Evolutionary conservation across 768 basidiomycete species (phyloP).

Genomic region (Phanerodontia chrysosporium): DNA sequence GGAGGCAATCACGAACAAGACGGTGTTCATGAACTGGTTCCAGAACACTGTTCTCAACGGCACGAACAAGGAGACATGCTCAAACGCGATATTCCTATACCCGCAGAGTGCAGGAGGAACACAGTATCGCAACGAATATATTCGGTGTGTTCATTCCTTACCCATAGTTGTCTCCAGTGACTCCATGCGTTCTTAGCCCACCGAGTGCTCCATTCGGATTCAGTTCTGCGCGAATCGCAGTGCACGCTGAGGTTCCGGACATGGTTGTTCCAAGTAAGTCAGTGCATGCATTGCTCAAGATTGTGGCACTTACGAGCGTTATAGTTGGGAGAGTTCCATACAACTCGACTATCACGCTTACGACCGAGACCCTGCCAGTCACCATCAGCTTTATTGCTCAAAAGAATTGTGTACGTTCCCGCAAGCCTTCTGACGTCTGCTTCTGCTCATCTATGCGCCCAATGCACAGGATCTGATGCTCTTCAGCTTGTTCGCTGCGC

Average conservation of each 20-base stretch:
- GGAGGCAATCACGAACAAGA: conserved; percentile 23
- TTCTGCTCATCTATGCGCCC: neutral
- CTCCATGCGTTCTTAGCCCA: conserved; percentile 10
- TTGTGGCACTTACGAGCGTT: neutral
- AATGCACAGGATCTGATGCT: conserved; percentile 25
- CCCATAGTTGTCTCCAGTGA: neutral
- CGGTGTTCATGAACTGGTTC: conserved; percentile 28
- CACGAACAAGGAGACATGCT: conserved; percentile 20
- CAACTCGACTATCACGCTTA: conserved; percentile 26
- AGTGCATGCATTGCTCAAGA: neutral
- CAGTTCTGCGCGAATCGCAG: conserved; percentile 18
- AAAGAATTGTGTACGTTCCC: conserved; percentile 24
- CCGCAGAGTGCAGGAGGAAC: conserved; percentile 25
- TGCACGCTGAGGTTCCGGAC: conserved; percentile 23
- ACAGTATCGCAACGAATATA: conserved; percentile 22
- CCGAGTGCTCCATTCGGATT: conserved; percentile 24
- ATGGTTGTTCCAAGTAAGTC: conserved; percentile 28
- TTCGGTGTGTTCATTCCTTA: conserved; percentile 13
- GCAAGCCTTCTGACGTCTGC: neutral
- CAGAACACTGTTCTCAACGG: conserved; percentile 18
- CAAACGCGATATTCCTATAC: conserved; percentile 26
- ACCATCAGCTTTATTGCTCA: conserved; percentile 26
- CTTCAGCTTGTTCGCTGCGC: conserved; percentile 23
- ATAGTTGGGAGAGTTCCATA: conserved; percentile 25
- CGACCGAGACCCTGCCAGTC: conserved; percentile 25